Base-by-base conservation (phyloP, 2,329 filamentous ascomycete species). In the Purpureocillium lavendulum region DNA sequence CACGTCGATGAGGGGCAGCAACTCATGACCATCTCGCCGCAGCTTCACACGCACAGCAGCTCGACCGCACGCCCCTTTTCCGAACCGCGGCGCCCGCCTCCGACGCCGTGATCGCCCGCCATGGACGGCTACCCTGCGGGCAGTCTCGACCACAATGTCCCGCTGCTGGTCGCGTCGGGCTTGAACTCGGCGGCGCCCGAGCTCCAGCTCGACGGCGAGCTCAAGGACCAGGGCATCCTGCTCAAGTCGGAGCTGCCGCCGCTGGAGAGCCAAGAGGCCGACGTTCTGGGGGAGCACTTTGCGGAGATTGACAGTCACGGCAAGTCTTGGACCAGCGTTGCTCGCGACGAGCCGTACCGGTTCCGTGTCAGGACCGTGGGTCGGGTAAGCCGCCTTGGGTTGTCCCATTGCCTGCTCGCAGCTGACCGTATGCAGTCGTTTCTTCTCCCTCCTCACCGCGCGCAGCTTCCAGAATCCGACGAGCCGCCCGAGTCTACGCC, bases 91-190 rank as follows among this genome's bases (percentile, higher is more conserved):
- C 42, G 39, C 43, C 53, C 51, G 50, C 50, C 47, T 49, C 42
- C 36, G 43, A 41, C 39, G 35, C 30, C 26, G 47, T 42, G 42
- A 44, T 12, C 42, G 44, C 42, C 41, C 44, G 56, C 50, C 46
- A 92, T 92, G 86, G 84, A 92, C 62, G 84, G 76, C 52, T 90
- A 87, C 64, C 84, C 85, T 40, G 60, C 67, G 42, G 83, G 82
- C 61, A 94, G 89, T 67, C 71, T 94, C 60, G 78, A 82, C 58
- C 88, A 92, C 64, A 94, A 92, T 64, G 73, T 94, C 52, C 90
- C 90, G 29, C 73, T 95, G 41, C 66, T 97, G 45, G 69, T 94
- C 35, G 75, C 94, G 28, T 87, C 87, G 30, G 92, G 90, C 11
- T 73, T 96, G 64, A 55, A 56, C 56, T 49, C 51, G 43, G 33